These are phyloP conservation scores for Letharia lupina DNA, from an alignment of 495 filamentous ascomycete species.

Conservation along the genomic window DNA sequence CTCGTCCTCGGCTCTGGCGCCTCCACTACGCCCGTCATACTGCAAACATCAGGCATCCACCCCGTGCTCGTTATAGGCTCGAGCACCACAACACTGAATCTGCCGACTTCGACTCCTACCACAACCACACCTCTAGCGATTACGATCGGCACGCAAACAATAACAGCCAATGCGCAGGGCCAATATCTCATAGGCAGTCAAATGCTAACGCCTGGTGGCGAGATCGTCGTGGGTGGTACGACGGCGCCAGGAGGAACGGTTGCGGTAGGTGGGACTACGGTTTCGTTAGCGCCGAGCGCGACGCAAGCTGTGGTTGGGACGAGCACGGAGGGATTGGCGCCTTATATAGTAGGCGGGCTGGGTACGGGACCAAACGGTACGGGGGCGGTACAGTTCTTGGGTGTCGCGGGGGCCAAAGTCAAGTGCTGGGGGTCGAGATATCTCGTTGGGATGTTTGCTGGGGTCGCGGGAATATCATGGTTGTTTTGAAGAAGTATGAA, in stretches of 20 bases:
- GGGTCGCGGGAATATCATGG: background rate
- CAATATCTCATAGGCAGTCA: background rate
- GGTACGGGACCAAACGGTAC: background rate
- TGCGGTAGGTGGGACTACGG: background rate
- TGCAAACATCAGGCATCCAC: background rate
- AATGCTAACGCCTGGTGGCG: background rate
- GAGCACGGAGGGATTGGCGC: background rate
- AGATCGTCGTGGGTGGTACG: background rate
- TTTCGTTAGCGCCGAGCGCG: background rate
- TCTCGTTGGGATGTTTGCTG: background rate
- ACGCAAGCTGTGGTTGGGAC: background rate
- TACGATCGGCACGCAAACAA: background rate
- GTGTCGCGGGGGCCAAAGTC: background rate
- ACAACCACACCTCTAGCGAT: background rate
- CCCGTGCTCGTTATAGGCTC: conserved; percentile 5
- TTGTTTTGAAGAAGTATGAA: background rate
- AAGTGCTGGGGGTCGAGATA: background rate
- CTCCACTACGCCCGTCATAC: background rate
- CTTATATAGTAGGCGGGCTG: background rate
- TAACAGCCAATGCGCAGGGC: background rate
- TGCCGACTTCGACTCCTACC: background rate
- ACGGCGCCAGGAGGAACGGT: background rate
- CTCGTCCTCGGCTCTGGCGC: background rate
- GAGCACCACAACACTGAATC: conserved; percentile 2
- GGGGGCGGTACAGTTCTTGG: background rate